Evolutionary conservation across 768 basidiomycete species (phyloP).

Genomic region (Phallus indusiatus): DNA sequence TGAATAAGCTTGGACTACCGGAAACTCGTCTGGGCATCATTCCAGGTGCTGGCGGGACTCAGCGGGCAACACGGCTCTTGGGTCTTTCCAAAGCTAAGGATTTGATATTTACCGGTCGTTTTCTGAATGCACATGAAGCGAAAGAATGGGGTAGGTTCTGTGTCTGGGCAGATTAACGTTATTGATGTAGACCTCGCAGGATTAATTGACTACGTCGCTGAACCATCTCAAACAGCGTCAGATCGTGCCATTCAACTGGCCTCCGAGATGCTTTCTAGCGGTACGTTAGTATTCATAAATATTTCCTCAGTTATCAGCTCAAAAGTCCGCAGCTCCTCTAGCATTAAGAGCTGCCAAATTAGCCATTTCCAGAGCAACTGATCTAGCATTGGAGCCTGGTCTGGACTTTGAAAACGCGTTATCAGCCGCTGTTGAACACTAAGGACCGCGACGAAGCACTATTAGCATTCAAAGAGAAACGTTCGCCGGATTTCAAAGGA

Average conservation of each 20-base stretch:
- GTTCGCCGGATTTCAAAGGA: constrained; percentile 69
- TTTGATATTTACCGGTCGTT: constrained; percentile 73
- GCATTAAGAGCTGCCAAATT: constrained; percentile 84
- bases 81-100: constrained; percentile 78
- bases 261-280: constrained; percentile 54
- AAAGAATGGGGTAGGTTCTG: constrained; percentile 54
- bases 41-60: constrained; percentile 86
- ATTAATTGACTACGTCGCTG: constrained; percentile 72
- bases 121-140: constrained; percentile 58
- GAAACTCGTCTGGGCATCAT: constrained; percentile 76
- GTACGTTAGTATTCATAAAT: constrained; percentile 27
- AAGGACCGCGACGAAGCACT: constrained; percentile 79
- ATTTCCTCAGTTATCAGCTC: neutral
- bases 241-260: constrained; percentile 69
- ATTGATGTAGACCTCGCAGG: constrained; percentile 32
- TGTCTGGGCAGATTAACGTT: neutral
- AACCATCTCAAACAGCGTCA: constrained; percentile 47
- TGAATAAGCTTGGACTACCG: constrained; percentile 82
- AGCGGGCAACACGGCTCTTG: constrained; percentile 67
- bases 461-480: constrained; percentile 77
- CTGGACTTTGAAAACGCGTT: constrained; percentile 88
- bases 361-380: constrained; percentile 72
- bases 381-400: constrained; percentile 74
- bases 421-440: constrained; percentile 66
- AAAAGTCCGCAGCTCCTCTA: constrained; percentile 54